phyloP scores from a whole-genome alignment of 164 flowering plant genomes.

The Cinnamomum chago region DNA sequence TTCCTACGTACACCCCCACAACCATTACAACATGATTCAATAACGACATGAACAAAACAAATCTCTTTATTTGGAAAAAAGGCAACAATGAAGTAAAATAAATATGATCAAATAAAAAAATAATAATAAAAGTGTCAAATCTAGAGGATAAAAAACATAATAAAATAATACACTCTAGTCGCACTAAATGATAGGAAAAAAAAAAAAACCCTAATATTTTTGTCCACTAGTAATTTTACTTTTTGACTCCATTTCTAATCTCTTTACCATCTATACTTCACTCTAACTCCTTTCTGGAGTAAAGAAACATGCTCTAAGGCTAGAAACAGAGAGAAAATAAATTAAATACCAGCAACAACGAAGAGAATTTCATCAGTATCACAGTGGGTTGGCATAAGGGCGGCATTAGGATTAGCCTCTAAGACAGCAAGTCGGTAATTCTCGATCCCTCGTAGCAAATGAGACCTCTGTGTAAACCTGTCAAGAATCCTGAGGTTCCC shows the following conservation, averaged over 20 bases:
- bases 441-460: constrained; percentile 7
- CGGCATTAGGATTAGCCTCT: constrained; percentile 6
- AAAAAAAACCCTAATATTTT: no score
- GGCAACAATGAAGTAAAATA: background rate
- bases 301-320: no score
- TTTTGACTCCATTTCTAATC: no score
- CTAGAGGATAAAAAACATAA: no score
- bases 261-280: no score
- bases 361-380: constrained; percentile 12
- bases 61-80: no score
- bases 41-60: background rate
- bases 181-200: no score
- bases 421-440: constrained; percentile 8
- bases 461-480: constrained; percentile 5
- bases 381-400: constrained; percentile 9
- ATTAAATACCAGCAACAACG: constrained; percentile 1
- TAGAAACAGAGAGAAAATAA: no score
- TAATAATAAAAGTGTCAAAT: no score
- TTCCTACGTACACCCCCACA: constrained; percentile 10
- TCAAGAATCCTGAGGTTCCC: background rate
- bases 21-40: background rate
- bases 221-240: no score
- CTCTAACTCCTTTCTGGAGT: no score
- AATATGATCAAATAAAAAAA: background rate
- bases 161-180: no score